Percentiles rank a stretch among this genome's conserved stretches.
These are phyloP conservation scores for Arachis monticola DNA, from an alignment of 331 rosid species.

Conservation along the genomic window DNA sequence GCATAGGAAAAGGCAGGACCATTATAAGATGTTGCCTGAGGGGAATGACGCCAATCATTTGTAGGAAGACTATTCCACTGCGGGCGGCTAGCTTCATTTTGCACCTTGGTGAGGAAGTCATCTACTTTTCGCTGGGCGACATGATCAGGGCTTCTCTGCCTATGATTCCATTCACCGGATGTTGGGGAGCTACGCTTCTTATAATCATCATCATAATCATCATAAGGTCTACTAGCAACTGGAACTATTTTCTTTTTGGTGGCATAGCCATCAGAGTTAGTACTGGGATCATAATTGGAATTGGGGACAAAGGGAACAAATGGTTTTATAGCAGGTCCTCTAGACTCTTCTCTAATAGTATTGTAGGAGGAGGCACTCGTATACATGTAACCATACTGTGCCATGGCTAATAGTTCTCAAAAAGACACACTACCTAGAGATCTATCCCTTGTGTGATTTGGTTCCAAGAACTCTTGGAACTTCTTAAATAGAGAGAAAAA, in stretches of 20 bases:
- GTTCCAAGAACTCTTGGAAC: neutral
- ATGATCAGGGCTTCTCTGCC: constrained; percentile 24
- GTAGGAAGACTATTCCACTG: neutral
- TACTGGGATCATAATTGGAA: neutral
- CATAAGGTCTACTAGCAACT: constrained; percentile 31
- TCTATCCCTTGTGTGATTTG: neutral
- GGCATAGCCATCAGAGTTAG: constrained; percentile 23
- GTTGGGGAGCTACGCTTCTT: constrained; percentile 2
- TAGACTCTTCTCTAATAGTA: neutral
- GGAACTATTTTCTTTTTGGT: constrained; percentile 41
- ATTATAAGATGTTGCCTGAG: constrained; percentile 3
- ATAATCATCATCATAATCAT: neutral
- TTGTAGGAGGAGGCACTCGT: constrained; percentile 34
- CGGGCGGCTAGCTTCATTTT: constrained; percentile 40
- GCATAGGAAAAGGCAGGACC: neutral
- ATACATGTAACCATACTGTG: constrained; percentile 32
- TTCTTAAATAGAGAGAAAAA: constrained; percentile 36
- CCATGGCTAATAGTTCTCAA: constrained; percentile 38
- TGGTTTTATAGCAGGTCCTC: constrained; percentile 19
- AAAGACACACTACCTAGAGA: neutral
- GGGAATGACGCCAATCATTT: constrained; percentile 26
- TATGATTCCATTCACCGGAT: neutral
- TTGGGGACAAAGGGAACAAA: constrained; percentile 39
- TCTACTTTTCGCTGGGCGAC: constrained; percentile 34
- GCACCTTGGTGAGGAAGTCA: constrained; percentile 42